Base-by-base conservation (phyloP, 2,329 filamentous ascomycete genomes). In the Ciborinia camelliae region DNA sequence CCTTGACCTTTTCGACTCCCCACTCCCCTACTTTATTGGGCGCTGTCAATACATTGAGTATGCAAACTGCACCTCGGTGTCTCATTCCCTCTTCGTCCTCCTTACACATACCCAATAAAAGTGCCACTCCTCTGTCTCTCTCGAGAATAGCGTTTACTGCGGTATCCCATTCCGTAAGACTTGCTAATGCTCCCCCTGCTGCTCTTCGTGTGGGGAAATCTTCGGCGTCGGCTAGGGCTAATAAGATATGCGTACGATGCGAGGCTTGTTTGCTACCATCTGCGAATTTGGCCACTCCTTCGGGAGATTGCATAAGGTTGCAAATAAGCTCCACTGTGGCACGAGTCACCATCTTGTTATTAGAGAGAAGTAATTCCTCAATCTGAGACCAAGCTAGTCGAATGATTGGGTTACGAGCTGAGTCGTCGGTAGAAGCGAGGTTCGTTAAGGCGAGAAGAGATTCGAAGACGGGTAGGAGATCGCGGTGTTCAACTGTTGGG, bases 381-480 rank as follows among this genome's bases (percentile, higher is more conserved):
- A 97, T 83, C 26, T 86, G 85, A 0, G 86, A 75, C 85, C 91
- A 96, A 0, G 89, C 86, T 4, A 84, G 80, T 12, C 90, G 86
- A 43, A 97, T 86, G 58, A 97, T 93, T 20, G 83, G 81, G 43
- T 84, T 81, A 52, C 88, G 84, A 7, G 85, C 82, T 7, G 86
- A 84, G 41, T 78, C 73, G 62, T 93, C 89, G 15, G 88, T 85
- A 0, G 91, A 96, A 0, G 94, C 95, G 9, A 99, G 84, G 71
- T 99, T 99, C 0, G 95, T 98, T 43, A 99, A 84, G 0, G 95
- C 94, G 76, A 98, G 89, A 10, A 99, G 83, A 0, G 90, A 84
- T 77, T 99, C 95, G 71, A 98, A 99, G 0, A 90, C 88, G 0
- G 95, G 92, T 0, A 99, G 83, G 18, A 98, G 84, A 75, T 97